A percentile compares a stretch with the other conserved stretches of the same genome.
Conservation (phyloP, 306 rosid genomes). For the Vigna nakashimae region DNA sequence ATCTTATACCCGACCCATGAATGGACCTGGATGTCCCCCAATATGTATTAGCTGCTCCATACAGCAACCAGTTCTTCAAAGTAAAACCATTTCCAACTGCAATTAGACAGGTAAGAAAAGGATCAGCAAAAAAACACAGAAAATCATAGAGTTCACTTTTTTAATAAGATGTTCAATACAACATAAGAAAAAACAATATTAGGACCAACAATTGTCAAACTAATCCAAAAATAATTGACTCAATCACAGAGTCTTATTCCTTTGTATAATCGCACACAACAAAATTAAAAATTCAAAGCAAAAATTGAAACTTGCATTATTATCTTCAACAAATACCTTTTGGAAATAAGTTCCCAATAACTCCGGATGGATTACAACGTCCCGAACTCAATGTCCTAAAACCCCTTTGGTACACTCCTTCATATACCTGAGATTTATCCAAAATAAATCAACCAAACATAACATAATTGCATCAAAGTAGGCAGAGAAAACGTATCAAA, state of each 20-base stretch:
- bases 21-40: constrained; percentile 59
- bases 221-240: constrained; percentile 2
- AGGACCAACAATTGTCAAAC: background rate
- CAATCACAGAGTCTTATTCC: background rate
- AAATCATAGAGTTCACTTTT: background rate
- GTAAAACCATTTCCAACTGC: constrained; percentile 47
- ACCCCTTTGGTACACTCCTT: constrained; percentile 52
- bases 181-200: constrained; percentile 10
- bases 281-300: constrained; percentile 13
- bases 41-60: constrained; percentile 60
- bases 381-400: constrained; percentile 60
- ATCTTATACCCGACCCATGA: constrained; percentile 80
- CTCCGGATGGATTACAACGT: constrained; percentile 48
- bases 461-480: background rate
- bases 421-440: constrained; percentile 55
- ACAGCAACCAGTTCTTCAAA: constrained; percentile 56
- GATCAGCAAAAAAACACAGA: background rate
- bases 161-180: background rate
- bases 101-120: background rate
- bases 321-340: constrained; percentile 51
- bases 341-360: constrained; percentile 47
- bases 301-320: background rate
- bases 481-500: background rate
- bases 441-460: background rate
- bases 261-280: background rate